These are phyloP conservation scores for Casuarina equisetifolia DNA, from an alignment of 306 rosid species.

Conservation along the genomic window DNA sequence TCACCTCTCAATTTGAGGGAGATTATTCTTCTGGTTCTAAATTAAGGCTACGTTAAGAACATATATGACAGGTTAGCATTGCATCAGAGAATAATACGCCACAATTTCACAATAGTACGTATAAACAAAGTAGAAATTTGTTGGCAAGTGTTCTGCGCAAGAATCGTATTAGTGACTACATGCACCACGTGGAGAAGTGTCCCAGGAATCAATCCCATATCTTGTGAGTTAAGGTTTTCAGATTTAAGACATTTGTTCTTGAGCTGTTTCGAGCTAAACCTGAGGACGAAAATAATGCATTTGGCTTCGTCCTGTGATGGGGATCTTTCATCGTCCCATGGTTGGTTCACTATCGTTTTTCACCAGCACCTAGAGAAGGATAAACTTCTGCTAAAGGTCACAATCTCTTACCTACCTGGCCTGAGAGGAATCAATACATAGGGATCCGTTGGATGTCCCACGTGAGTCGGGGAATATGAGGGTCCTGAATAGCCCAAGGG, in stretches of 20 bases:
- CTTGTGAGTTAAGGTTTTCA: background rate
- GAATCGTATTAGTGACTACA: background rate
- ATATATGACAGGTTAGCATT: too few relatives aligned
- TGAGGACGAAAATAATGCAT: background rate
- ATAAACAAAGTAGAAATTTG: background rate
- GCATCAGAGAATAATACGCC: too few relatives aligned
- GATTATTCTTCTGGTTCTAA: too few relatives aligned
- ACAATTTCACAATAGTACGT: too few relatives aligned
- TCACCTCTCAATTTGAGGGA: too few relatives aligned
- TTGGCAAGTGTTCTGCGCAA: background rate
- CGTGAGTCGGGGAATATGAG: slow-evolving; percentile 19
- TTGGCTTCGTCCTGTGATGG: too few relatives aligned
- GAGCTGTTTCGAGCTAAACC: background rate
- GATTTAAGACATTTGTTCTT: background rate
- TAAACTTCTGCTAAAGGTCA: background rate
- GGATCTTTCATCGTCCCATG: background rate
- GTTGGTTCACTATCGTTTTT: too few relatives aligned
- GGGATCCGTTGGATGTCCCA: background rate
- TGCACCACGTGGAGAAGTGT: background rate
- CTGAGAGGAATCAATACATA: background rate
- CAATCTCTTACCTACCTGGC: background rate
- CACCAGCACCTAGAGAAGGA: too few relatives aligned
- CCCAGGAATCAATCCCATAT: background rate
- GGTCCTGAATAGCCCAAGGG: slow-evolving; percentile 16
- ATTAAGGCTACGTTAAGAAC: too few relatives aligned